phyloP scores from a whole-genome alignment of 2,329 filamentous ascomycete species.

The Pseudocercospora fuligena region DNA sequence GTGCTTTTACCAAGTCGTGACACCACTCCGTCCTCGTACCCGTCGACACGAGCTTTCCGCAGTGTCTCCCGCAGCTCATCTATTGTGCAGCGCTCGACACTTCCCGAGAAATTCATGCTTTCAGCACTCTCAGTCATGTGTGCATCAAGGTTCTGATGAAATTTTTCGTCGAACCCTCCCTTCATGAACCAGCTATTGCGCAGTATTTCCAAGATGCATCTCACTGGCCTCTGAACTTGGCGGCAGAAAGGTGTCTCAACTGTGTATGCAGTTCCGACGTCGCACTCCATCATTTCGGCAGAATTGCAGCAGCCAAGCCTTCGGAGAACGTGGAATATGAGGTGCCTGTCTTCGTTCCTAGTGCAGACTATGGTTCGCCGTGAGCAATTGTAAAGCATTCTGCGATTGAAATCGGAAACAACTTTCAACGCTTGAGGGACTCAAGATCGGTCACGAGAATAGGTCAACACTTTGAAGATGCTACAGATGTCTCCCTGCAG shows the following conservation, averaged over 20 bases:
- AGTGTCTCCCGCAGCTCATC: neutral
- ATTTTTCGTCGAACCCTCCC: neutral
- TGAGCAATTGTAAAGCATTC: neutral
- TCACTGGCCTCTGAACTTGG: neutral
- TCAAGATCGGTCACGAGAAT: neutral
- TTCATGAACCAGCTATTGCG: neutral
- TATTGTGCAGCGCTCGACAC: neutral
- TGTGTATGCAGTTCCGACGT: neutral
- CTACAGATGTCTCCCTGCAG: neutral
- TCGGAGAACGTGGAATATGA: neutral
- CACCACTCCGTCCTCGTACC: neutral
- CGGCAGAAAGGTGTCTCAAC: neutral
- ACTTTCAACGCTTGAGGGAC: neutral
- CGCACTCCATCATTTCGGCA: neutral
- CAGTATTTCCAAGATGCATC: neutral
- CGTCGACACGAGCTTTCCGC: neutral
- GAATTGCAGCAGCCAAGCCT: neutral
- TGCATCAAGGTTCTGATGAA: neutral
- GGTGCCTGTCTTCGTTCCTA: neutral
- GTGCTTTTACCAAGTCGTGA: neutral
- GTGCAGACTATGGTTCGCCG: neutral
- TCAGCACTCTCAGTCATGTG: neutral
- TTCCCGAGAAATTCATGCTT: neutral
- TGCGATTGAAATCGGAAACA: neutral
- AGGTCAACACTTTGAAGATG: neutral